A percentile compares a stretch with the other conserved stretches of the same genome.
phyloP scores from a whole-genome alignment of 2,329 filamentous ascomycete genomes.

The Magnaporthales sp. region DNA sequence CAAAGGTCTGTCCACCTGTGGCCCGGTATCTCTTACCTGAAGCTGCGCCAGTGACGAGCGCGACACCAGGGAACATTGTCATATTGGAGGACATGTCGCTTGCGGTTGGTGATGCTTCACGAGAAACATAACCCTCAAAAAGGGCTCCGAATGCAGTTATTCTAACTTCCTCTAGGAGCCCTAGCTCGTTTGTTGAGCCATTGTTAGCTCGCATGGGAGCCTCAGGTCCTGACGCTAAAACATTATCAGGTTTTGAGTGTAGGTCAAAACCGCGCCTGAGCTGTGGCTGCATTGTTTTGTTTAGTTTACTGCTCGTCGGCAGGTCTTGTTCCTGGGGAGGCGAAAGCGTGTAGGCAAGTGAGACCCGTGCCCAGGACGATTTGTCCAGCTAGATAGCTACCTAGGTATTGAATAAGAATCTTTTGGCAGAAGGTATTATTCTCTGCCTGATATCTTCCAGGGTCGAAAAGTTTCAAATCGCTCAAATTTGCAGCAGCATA shows the following conservation, averaged over 20 bases:
- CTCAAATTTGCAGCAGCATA: not conserved
- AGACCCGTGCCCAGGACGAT: not conserved
- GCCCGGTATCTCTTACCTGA: constrained; percentile 18
- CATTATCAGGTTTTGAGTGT: not conserved
- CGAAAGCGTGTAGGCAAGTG: not conserved
- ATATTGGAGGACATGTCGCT: not conserved
- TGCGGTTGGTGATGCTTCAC: not conserved
- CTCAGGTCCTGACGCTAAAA: not conserved
- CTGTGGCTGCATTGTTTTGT: not conserved
- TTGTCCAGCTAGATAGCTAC: not conserved
- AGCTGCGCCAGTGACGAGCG: constrained; percentile 21
- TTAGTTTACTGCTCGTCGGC: not conserved
- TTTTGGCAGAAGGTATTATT: not conserved
- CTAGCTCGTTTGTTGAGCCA: not conserved
- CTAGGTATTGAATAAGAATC: not conserved
- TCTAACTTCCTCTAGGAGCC: not conserved
- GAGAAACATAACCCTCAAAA: not conserved
- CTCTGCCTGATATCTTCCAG: not conserved
- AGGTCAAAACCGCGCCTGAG: not conserved
- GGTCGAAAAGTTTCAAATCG: not conserved
- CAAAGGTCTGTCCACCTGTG: not conserved
- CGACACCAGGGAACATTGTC: constrained; percentile 19
- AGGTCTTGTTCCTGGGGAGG: not conserved
- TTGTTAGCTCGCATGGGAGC: not conserved
- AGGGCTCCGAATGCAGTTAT: not conserved